Evolutionary conservation across 306 rosid genomes (phyloP).

Genomic region (Dalbergia cultrata): DNA sequence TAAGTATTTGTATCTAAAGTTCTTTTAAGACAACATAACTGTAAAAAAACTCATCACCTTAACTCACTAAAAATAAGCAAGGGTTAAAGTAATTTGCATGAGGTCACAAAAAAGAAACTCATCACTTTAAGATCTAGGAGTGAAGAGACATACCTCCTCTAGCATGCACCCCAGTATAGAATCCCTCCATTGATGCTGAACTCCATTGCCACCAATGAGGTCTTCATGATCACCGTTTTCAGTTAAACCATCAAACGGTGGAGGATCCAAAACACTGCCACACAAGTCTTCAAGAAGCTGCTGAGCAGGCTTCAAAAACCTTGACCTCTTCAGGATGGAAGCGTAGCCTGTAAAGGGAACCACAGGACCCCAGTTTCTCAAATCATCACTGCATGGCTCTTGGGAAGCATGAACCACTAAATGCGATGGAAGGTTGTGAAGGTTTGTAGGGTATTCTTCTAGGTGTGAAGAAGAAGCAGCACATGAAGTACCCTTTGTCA

Average conservation of each 20-base stretch:
- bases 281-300: conserved; percentile 15
- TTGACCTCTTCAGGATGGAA: neutral
- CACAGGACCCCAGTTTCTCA: conserved; percentile 4
- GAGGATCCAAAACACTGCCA: conserved; percentile 20
- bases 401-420: neutral
- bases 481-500: neutral
- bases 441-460: neutral
- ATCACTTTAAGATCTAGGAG: neutral
- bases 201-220: neutral
- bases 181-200: conserved; percentile 11
- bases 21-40: no score
- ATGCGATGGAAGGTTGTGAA: neutral
- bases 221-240: neutral
- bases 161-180: conserved; percentile 1
- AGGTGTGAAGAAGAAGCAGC: neutral
- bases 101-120: no score
- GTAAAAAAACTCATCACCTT: no score
- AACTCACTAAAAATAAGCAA: no score
- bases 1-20: no score
- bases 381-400: neutral
- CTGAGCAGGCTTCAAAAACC: conserved; percentile 6
- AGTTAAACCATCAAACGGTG: neutral
- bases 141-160: conserved; percentile 2
- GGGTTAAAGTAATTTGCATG: no score
- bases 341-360: conserved; percentile 14